Base-by-base conservation (phyloP, 208 protist species). In the Spongospora subterranea region DNA sequence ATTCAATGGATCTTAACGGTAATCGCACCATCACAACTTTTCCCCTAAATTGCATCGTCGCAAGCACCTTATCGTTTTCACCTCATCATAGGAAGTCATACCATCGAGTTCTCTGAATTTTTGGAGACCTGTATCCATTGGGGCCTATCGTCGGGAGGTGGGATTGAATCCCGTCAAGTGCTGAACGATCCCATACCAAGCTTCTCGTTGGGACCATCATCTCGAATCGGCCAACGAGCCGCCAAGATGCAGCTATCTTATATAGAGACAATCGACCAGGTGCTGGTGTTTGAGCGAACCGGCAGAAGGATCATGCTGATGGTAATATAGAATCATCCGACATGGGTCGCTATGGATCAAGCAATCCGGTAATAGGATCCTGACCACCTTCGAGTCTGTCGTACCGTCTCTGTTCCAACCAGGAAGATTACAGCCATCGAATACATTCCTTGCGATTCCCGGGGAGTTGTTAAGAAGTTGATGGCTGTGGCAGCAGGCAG, bases 101-200 rank as follows among this genome's bases (percentile, higher is more conserved):
- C 71, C 35, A 82, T 82, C 71, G 71, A 82, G n/a, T 82, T 82
- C 71, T 6, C 35, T 13, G 71, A 82, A 43, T 82, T 82, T 43
- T n/a, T 82, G 71, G 71, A 82, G 71, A 82, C 71, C n/a, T 82
- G 71, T 43, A 82, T 82, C n/a, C 71, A 82, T 43, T 82, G 71
- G 71, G 71, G 71, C 6, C 35, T 82, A 35, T 82, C 71, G n/a
- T 35, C 71, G 17, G 71, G 71, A 35, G 40, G 71, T n/a, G 71
- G 71, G n/a, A 82, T 82, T 43, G 71, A 82, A n/a, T 82, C 71
- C 17, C 71, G 6, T 13, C 71, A 82, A n/a, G n/a, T 82, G 17
- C n/a, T 82, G 71, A 35, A 43, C 71, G 71, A 35, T 43, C 71
- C 71, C 6, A 35, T 82, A 43, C 71, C n/a, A 43, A 6, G 11